Evolutionary conservation across 352 stramenopile species (phyloP), one percentile per base, ranked within the genome.

Genomic region (Halophytophthora polymorphica): DNA sequence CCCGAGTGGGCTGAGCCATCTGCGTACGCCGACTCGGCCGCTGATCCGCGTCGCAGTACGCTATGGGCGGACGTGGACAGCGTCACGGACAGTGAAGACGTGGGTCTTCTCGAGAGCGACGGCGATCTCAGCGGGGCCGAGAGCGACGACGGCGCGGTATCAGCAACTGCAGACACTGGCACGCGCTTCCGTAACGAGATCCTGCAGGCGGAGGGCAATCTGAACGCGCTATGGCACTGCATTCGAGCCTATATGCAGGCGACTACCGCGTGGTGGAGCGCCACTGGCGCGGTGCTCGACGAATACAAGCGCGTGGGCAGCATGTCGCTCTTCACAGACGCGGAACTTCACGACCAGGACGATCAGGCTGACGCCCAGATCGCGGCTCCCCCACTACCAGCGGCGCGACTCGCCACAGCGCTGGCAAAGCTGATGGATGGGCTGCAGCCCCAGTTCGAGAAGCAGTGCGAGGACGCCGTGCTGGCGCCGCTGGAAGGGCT

Each of bases 161-260:
- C 33, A 17, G 22, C 14, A 1, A 25, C 2, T n/a, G 37, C 4
- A 3, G 50, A 73, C 43, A 56, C 63, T 3, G 77, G 76, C 6
- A 74, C 78, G 18, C 55, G 55, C 5, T 88, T 93, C 39, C 65
- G 79, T 10, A 93, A 89, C 39, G 79, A 93, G 44, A 59, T 93
- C 15, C 21, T 90, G 38, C 79, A 93, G 51, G 73, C 71, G 0
- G 82, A 93, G 50, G 72, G 79, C 2, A 86, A 86, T 42, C 23
- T 88, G 14, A 83, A 81, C 53, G 82, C 82, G 8, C 58, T 93
- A 11, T 90, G 75, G 73, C 86, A 90, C 49, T 88, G 77, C 48
- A 64, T 90, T 8, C 64, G 77, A 22, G 69, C 76, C 8, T 85
- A 85, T 38, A 62, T 71, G 45, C 71, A 73, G n/a, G 77, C 82